Evolutionary conservation across 345 rosid genomes (phyloP), one percentile per base, ranked within the genome.

Genomic region (Alliaria petiolata): DNA sequence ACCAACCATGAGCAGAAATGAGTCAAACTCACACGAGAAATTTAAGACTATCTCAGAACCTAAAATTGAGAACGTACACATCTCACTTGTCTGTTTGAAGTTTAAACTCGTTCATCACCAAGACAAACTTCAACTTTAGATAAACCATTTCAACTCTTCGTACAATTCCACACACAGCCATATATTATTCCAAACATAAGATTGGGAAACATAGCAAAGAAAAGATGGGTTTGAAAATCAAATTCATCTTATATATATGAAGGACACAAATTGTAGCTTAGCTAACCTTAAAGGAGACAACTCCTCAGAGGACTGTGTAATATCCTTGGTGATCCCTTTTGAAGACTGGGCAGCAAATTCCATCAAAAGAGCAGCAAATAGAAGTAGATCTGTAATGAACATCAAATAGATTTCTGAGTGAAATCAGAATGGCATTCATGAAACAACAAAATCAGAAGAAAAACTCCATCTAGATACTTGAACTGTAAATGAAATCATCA

Each of bases 331-430:
- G 76, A 93, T 90, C 66, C 97, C 96, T 81, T 89, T 88, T 13
- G 98, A 84, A 33, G 87, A 77, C 67, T 82, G 96, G 40, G 98
- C 93, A 70, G 98, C 98, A 71, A 93, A 82, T 74, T 90, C 97
- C 98, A 93, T 82, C 67, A 93, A 79, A 39, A 90, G 34, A 64
- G 97, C 92, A 77, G 98, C 89, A 84, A 93, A 79, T 22, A 93
- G 76, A 79, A 93, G 92, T 25, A 93, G 74, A 83, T 78, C 97
- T 90, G 86, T 72, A 76, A 46, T 38, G 42, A 68, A 72, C 62
- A 53, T 58, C 30, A 50, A 11, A 55, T 5, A 33, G 3, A 15
- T 17, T 39, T 65, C 3, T 6, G 8, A 55, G 63, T 39, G 61
- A 66, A 46, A 62, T 65, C 47, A 35, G 62, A 54, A 76, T 66